These are phyloP conservation scores for Ophiocordyceps polyrhachis-furcata DNA, from an alignment of 2,329 filamentous ascomycete genomes.

Conservation along the genomic window DNA sequence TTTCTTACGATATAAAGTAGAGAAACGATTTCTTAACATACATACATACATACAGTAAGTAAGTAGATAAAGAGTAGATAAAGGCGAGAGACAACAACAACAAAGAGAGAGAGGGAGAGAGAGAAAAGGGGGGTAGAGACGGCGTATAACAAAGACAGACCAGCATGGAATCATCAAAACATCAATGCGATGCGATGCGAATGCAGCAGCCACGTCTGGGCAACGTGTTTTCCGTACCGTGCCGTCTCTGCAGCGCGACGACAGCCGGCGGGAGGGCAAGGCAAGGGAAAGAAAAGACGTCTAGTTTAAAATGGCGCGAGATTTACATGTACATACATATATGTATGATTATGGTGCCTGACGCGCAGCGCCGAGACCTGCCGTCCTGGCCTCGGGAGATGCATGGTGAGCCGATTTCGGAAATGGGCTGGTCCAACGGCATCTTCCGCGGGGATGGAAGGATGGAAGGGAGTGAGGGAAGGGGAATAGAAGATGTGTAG, in stretches of 20 bases:
- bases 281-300: background rate
- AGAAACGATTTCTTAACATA: too few species aligned
- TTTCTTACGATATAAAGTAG: too few species aligned
- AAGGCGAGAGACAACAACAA: background rate
- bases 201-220: background rate
- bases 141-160: background rate
- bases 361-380: background rate
- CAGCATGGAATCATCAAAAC: too few species aligned
- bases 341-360: background rate
- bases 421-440: background rate
- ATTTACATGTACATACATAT: background rate
- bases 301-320: background rate
- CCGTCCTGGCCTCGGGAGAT: background rate
- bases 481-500: background rate
- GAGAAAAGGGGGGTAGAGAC: background rate
- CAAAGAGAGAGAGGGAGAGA: background rate
- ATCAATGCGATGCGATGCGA: background rate
- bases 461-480: too few species aligned
- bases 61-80: too few species aligned
- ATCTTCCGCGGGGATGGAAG: background rate
- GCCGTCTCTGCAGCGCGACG: background rate
- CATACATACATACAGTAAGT: too few species aligned
- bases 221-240: background rate
- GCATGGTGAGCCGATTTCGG: background rate
- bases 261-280: background rate